phyloP scores from a whole-genome alignment of 805 yeast genomes.

The Maudiozyma bulderi region DNA sequence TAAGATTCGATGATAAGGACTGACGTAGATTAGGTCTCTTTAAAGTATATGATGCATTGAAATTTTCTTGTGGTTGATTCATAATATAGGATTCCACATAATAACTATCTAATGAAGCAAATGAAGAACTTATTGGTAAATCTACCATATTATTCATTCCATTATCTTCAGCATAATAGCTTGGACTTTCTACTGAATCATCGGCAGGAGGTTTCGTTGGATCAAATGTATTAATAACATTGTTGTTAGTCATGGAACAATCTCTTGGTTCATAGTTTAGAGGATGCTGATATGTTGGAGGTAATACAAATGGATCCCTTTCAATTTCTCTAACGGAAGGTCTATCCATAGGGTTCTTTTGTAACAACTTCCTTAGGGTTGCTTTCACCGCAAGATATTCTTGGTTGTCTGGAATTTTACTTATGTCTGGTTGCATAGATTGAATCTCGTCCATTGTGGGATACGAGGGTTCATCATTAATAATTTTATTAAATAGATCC shows the following conservation, averaged over 20 bases:
- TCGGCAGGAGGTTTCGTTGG: background rate
- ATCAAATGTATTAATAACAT: too few relatives aligned
- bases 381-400: constrained; percentile 43
- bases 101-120: constrained; percentile 61
- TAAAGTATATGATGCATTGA: background rate
- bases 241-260: too few relatives aligned
- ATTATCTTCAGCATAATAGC: background rate
- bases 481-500: constrained; percentile 66
- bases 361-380: constrained; percentile 49
- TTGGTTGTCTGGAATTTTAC: constrained; percentile 29
- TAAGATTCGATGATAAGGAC: constrained; percentile 1
- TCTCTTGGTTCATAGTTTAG: too few relatives aligned
- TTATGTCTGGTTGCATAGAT: constrained; percentile 24
- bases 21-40: background rate
- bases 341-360: constrained; percentile 61
- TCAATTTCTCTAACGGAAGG: constrained; percentile 65
- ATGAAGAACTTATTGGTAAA: constrained; percentile 60
- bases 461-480: constrained; percentile 45
- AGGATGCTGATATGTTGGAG: background rate
- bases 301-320: constrained; percentile 50
- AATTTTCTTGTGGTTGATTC: constrained; percentile 10
- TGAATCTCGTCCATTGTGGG: constrained; percentile 36
- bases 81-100: constrained; percentile 45
- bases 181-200: background rate
- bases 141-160: constrained; percentile 32